phyloP scores from a whole-genome alignment of 192 early-diverging fungal genomes.

The Backusella liffmaniae region DNA sequence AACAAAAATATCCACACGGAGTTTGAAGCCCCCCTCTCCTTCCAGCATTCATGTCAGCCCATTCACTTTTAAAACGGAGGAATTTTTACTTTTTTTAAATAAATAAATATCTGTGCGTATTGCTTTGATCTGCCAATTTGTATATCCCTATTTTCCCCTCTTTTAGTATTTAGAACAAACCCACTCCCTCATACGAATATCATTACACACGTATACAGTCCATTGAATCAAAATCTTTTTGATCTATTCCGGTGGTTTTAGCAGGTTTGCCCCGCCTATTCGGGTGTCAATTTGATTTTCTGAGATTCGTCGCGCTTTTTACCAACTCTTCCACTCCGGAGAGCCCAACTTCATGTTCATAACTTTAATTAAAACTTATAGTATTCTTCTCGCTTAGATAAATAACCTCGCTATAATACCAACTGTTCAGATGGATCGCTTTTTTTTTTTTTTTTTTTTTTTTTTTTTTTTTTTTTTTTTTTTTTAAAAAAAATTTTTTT shows the following conservation, averaged over 20 bases:
- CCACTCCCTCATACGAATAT: neutral
- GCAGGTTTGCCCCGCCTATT: too few relatives aligned
- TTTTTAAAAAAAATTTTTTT: too few relatives aligned
- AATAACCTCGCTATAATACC: too few relatives aligned
- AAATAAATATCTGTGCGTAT: neutral
- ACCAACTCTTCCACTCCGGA: slow-evolving; percentile 3
- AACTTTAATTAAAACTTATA: neutral
- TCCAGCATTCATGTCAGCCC: neutral
- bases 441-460: too few relatives aligned
- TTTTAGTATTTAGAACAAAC: too few relatives aligned
- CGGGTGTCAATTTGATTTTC: neutral
- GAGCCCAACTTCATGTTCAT: slow-evolving; percentile 1
- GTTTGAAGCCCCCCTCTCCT: neutral
- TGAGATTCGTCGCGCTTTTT: slow-evolving; percentile 6
- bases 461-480: too few relatives aligned
- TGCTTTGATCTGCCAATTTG: neutral
- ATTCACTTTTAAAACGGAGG: neutral
- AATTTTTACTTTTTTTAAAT: too few relatives aligned
- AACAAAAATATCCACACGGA: neutral
- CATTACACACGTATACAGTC: too few relatives aligned
- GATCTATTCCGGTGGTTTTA: too few relatives aligned
- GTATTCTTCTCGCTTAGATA: neutral
- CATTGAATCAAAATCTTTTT: too few relatives aligned
- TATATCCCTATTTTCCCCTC: too few relatives aligned
- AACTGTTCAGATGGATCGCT: too few relatives aligned